Base-by-base conservation (phyloP, 768 basidiomycete species). In the Candolleomyces aberdarensis region DNA sequence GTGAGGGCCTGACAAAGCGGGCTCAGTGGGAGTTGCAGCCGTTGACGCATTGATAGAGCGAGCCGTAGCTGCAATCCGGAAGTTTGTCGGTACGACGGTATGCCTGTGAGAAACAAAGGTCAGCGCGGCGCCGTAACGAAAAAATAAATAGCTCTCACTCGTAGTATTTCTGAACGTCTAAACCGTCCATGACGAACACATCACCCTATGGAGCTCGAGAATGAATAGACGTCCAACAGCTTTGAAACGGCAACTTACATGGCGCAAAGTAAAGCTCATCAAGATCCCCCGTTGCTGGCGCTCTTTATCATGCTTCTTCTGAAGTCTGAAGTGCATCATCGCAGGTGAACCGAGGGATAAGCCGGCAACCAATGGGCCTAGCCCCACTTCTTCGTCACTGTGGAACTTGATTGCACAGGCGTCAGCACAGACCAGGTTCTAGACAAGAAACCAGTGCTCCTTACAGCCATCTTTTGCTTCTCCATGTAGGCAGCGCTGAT, bases 1-100 rank as follows among this genome's bases (percentile, higher is more conserved):
- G 15, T 46, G 44, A 17, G 44, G 44, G 8, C 15, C 14, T 6
- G 44, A 17, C 44, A 17, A 20, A 8, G 13, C 6, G 15, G 44
- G 15, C 19, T 46, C 44, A 17, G 19, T 14, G 17, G 9, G 15
- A 6, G 19, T 2, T 46, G 20, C 11, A 26, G 31, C n/a, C 31
- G 26, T 32, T 14, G 51, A 31, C 14, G 19, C 29, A 56, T 61
- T 17, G 65, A 92, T 92, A 60, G 72, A 80, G 47, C 91, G 83
- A 44, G 91, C 91, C 13, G 91, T 92, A 3, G 91, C 91, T 31
- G 89, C 90, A 63, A 92, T 89, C 3, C 91, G 83, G 70, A 92
- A 89, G 67, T 88, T 86, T 58, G 80, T 78, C 11, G 91, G 91
- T 60, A 88, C 71, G 5, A 92, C 91, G 6, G 87, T 87, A 62